These are phyloP conservation scores for Phlebopus sp. DNA, from an alignment of 1,284 basidiomycete genomes.

Conservation along the genomic window DNA sequence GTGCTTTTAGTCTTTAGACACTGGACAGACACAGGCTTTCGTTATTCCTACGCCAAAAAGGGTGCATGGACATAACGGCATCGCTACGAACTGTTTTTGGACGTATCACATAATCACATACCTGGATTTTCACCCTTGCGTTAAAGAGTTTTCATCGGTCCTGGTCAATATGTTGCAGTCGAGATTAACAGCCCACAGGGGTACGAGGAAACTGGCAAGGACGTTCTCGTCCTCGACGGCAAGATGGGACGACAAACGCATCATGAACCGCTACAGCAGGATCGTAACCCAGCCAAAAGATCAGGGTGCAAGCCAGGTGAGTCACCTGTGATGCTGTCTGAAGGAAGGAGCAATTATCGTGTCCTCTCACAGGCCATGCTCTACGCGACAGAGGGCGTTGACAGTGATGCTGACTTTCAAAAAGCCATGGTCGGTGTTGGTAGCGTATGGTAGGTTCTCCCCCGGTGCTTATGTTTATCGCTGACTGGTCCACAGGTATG, in stretches of 20 bases:
- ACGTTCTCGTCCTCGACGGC: slow-evolving; percentile 40
- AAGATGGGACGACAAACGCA: slow-evolving; percentile 43
- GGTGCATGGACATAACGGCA: too few relatives aligned
- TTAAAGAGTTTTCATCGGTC: too few relatives aligned
- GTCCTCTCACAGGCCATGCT: slow-evolving; percentile 76
- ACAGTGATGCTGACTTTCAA: slow-evolving; percentile 75
- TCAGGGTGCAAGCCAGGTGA: slow-evolving; percentile 90
- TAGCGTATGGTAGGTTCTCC: slow-evolving; percentile 77
- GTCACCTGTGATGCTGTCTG: slow-evolving; percentile 9
- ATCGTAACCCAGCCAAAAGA: slow-evolving; percentile 85
- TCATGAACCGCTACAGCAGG: slow-evolving; percentile 84
- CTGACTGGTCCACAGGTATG: slow-evolving; percentile 58
- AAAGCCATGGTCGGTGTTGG: slow-evolving; percentile 96
- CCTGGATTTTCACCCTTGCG: too few relatives aligned
- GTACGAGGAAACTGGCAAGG: slow-evolving; percentile 31
- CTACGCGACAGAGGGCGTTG: slow-evolving; percentile 90
- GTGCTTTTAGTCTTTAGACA: too few relatives aligned
- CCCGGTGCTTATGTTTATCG: slow-evolving; percentile 11
- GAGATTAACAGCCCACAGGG: slow-evolving; percentile 8
- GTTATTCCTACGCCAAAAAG: too few relatives aligned
- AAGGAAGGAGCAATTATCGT: background rate
- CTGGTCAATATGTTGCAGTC: slow-evolving; percentile 21
- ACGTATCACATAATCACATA: too few relatives aligned
- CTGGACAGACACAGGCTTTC: too few relatives aligned
- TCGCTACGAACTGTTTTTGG: too few relatives aligned